These are phyloP conservation scores for Crucihimalaya himalaica DNA, from an alignment of 345 rosid genomes.

Conservation along the genomic window DNA sequence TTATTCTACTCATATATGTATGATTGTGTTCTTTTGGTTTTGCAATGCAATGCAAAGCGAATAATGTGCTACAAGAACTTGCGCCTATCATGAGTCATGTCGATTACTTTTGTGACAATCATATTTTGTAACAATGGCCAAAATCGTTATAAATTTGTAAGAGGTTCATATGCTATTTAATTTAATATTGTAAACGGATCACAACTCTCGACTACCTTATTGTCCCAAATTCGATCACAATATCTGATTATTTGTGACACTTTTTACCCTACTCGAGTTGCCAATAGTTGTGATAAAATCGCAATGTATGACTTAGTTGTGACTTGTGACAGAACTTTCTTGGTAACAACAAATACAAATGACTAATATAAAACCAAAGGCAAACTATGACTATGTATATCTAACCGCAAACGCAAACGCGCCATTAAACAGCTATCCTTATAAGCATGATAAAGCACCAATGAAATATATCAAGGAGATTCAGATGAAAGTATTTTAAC, in stretches of 20 bases:
- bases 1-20: slow-evolving; percentile 8
- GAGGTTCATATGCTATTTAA: too few species aligned
- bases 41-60: background rate
- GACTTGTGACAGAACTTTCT: background rate
- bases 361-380: background rate
- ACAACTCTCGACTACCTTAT: too few species aligned
- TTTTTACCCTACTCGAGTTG: background rate
- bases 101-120: too few species aligned
- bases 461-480: slow-evolving; percentile 29
- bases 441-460: slow-evolving; percentile 4
- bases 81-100: background rate
- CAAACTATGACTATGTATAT: background rate
- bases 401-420: background rate
- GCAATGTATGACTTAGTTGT: background rate
- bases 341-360: background rate
- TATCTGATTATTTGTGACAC: too few species aligned
- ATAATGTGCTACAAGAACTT: background rate
- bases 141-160: too few species aligned
- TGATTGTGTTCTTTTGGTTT: background rate
- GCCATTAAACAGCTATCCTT: background rate
- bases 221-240: too few species aligned
- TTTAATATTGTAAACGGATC: too few species aligned
- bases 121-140: too few species aligned
- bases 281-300: background rate
- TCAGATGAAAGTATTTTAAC: slow-evolving; percentile 25